Conservation (phyloP, 108 stramenopile genomes). For the Skeletonema costatum region DNA sequence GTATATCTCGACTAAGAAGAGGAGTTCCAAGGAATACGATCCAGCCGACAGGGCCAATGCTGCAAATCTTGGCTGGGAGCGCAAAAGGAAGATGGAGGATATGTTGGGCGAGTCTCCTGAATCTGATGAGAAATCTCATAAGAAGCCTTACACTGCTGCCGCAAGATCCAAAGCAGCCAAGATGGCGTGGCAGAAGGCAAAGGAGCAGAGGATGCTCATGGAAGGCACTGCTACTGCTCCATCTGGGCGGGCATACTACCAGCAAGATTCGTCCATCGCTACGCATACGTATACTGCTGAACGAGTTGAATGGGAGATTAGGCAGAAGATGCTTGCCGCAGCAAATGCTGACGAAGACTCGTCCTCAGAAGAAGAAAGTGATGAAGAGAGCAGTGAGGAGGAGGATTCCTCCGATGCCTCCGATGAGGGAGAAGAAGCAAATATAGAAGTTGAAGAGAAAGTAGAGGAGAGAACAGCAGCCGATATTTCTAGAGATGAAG, state of each 20-base stretch:
- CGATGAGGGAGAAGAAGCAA: neutral
- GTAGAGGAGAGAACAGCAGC: neutral
- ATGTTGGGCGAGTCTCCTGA: neutral
- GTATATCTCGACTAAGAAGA: too few species aligned
- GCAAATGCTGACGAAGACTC: neutral
- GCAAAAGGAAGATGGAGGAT: neutral
- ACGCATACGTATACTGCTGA: neutral
- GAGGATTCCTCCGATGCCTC: neutral
- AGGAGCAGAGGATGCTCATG: neutral
- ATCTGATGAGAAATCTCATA: neutral
- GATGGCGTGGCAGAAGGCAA: neutral
- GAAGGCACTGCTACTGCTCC: neutral
- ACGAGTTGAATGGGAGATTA: slow-evolving; percentile 3
- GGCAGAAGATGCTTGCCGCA: neutral
- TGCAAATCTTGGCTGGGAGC: neutral
- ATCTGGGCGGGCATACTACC: neutral
- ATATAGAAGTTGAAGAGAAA: neutral
- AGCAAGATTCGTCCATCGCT: neutral
- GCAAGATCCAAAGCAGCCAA: neutral
- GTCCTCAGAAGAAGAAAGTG: neutral
- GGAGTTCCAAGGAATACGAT: too few species aligned
- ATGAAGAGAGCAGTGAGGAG: neutral
- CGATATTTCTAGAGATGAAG: slow-evolving; percentile 1
- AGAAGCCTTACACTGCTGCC: neutral
- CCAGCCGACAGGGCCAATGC: too few species aligned